These are phyloP conservation scores for Globisporangium mamillatum DNA, from an alignment of 352 stramenopile species.

Conservation along the genomic window DNA sequence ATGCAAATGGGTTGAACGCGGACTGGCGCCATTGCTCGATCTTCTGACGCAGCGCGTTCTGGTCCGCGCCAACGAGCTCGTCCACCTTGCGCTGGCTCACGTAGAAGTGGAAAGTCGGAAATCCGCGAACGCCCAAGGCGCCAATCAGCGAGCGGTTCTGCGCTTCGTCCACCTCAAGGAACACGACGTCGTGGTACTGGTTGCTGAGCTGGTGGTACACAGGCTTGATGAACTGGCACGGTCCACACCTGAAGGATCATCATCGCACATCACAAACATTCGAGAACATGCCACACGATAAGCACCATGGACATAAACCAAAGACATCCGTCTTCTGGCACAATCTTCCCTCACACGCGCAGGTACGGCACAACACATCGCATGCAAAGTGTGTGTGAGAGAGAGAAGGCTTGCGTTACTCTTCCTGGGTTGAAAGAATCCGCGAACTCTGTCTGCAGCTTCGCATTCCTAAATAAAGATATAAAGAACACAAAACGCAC, in stretches of 20 bases:
- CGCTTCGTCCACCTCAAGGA: slow-evolving; percentile 83
- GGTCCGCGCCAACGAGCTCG: slow-evolving; percentile 83
- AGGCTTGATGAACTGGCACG: slow-evolving; percentile 87
- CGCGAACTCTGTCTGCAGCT: background rate
- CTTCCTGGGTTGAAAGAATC: background rate
- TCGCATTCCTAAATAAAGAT: slow-evolving; percentile 7
- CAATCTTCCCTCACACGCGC: background rate
- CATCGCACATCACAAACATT: background rate
- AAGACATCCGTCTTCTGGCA: background rate
- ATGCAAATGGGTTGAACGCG: slow-evolving; percentile 85
- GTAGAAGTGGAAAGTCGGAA: slow-evolving; percentile 92
- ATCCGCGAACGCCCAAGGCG: slow-evolving; percentile 73
- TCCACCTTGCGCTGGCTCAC: slow-evolving; percentile 86
- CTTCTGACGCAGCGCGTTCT: slow-evolving; percentile 78
- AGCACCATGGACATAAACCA: background rate
- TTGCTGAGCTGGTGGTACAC: slow-evolving; percentile 75
- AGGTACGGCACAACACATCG: background rate
- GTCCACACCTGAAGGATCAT: slow-evolving; percentile 47
- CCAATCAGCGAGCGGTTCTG: slow-evolving; percentile 83
- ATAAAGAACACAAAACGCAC: slow-evolving; percentile 28
- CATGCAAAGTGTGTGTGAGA: background rate
- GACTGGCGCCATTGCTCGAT: slow-evolving; percentile 87
- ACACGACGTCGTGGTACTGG: slow-evolving; percentile 86
- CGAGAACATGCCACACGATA: background rate
- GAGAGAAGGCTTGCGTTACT: background rate